Evolutionary conservation across 1,139 yeast genomes (phyloP).

Genomic region (Meyerozyma elateridarum): DNA sequence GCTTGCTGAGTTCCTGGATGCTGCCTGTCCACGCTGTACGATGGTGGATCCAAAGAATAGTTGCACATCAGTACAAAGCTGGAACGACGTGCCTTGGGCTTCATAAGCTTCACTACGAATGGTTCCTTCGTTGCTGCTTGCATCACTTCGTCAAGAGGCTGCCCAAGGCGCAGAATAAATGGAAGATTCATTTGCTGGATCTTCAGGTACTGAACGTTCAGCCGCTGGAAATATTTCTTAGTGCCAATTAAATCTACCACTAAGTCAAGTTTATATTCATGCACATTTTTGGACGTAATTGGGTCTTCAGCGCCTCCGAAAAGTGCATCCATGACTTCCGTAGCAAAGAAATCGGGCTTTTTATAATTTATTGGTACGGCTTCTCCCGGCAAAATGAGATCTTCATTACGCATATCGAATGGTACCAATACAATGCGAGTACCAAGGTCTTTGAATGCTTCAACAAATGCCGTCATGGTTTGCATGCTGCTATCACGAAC

Average conservation of each 20-base stretch:
- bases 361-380: constrained; percentile 31
- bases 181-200: constrained; percentile 33
- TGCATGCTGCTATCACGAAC: constrained; percentile 24
- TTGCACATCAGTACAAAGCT: constrained; percentile 36
- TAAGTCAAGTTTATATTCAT: constrained; percentile 31
- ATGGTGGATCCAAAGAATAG: constrained; percentile 27
- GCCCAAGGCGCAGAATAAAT: constrained; percentile 16
- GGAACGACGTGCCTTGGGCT: constrained; percentile 32
- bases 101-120: constrained; percentile 32
- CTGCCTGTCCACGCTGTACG: constrained; percentile 30
- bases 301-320: constrained; percentile 19
- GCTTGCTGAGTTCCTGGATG: constrained; percentile 17
- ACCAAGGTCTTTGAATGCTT: constrained; percentile 21
- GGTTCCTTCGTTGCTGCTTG: constrained; percentile 29
- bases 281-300: constrained; percentile 19
- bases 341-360: constrained; percentile 37
- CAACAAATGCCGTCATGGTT: constrained; percentile 21
- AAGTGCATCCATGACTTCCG: constrained; percentile 34
- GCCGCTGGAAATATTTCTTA: constrained; percentile 32
- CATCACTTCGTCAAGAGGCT: constrained; percentile 22
- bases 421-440: constrained; percentile 25
- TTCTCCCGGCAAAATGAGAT: constrained; percentile 36
- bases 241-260: constrained; percentile 41
- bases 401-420: constrained; percentile 34
- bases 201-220: constrained; percentile 23